Evolutionary conservation across 2,329 filamentous ascomycete species (phyloP).

Genomic region (Clonostachys rosea): DNA sequence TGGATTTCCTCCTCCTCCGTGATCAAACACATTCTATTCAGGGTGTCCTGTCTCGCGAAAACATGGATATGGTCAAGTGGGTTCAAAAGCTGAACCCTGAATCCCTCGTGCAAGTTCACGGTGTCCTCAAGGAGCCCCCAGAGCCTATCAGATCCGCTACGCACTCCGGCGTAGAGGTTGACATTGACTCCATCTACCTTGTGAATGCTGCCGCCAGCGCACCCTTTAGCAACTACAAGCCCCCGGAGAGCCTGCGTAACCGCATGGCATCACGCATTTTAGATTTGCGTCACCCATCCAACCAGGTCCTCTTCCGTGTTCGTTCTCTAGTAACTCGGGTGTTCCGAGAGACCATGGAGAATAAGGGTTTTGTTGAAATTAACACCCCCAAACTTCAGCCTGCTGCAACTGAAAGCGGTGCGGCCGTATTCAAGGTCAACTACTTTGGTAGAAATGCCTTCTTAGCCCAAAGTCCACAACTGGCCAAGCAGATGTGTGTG

Average conservation of each 20-base stretch:
- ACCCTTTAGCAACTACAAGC: slow-evolving; percentile 52
- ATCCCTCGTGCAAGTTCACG: slow-evolving; percentile 72
- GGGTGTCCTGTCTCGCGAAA: slow-evolving; percentile 59
- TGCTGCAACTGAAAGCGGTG: slow-evolving; percentile 84
- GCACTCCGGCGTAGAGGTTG: slow-evolving; percentile 71
- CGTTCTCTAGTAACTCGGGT: slow-evolving; percentile 75
- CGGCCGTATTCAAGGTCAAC: slow-evolving; percentile 86
- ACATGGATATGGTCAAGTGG: slow-evolving; percentile 78
- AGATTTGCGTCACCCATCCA: slow-evolving; percentile 79
- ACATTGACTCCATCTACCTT: slow-evolving; percentile 52
- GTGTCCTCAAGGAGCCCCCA: slow-evolving; percentile 67
- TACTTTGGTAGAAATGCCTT: slow-evolving; percentile 88
- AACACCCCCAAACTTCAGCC: slow-evolving; percentile 91
- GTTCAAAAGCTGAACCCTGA: slow-evolving; percentile 78
- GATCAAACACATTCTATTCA: slow-evolving; percentile 82
- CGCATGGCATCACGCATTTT: slow-evolving; percentile 76
- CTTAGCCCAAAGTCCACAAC: slow-evolving; percentile 84
- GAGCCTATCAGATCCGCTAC: slow-evolving; percentile 72
- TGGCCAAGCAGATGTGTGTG: slow-evolving; percentile 91
- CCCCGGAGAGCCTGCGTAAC: slow-evolving; percentile 61
- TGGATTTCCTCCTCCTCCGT: slow-evolving; percentile 83
- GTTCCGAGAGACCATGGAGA: slow-evolving; percentile 73
- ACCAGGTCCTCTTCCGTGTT: slow-evolving; percentile 84
- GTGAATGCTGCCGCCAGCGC: slow-evolving; percentile 44
- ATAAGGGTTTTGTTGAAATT: slow-evolving; percentile 82